Evolutionary conservation across 805 yeast genomes (phyloP), one percentile per base, ranked within the genome.

Genomic region (Candida parachauliodes): DNA sequence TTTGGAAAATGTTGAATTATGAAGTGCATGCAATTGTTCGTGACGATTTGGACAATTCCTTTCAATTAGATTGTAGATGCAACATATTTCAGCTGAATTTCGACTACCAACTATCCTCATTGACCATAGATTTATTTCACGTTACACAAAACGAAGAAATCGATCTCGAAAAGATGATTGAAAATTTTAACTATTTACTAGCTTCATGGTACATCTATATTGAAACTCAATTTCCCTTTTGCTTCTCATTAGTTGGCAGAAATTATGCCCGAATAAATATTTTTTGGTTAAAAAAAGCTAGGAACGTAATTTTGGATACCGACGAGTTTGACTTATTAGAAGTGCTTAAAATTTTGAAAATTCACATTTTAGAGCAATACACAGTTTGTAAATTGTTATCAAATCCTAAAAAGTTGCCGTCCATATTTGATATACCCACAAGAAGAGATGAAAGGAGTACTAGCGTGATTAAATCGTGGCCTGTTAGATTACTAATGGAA

Each of bases 171-270:
- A 34, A 40, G 5, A 17, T 45, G 8, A 16, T 44, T n/a, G 36
- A 35, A n/a, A 40, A 46, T 14, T 39, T 59, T 21, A 54, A 56
- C 36, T 55, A 53, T 34, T 37, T 48, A 38, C 32, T 58, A 10
- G 26, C 48, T 1, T 50, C 60, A 5, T 36, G 55, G 21, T 15
- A 60, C 7, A 16, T 62, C n/a, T 46, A 56, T n/a, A 40, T 59
- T 5, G 70, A 63, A 40, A 36, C 33, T 28, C 34, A 37, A 21
- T 57, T 39, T 33, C 68, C 70, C 1, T 50, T 62, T 21, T 49
- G 58, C 3, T 62, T 62, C 28, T 60, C 67, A 15, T 47, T 48
- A 11, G 48, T 52, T 35, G 65, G 65, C 1, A 43, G 65, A 22
- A 49, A 42, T 15, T 42, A 54, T 19, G 43, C 61, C 16, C 41